phyloP scores from a whole-genome alignment of 2,329 filamentous ascomycete genomes.

The Leptosphaerulina australis region DNA sequence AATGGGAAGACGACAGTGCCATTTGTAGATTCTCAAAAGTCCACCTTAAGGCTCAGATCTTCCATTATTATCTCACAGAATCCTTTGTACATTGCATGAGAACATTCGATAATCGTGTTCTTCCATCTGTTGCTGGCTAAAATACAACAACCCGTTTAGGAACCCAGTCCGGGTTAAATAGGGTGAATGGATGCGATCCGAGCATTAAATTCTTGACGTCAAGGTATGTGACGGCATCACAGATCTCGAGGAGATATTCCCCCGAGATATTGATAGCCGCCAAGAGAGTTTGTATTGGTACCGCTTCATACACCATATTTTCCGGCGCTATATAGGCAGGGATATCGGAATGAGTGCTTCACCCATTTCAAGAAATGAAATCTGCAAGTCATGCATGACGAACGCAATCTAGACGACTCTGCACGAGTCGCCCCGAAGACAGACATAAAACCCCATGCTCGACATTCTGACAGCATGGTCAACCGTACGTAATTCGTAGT shows the following conservation, averaged over 20 bases:
- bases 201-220: conserved; percentile 73
- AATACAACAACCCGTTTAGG: conserved; percentile 66
- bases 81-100: conserved; percentile 62
- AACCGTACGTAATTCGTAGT: no score
- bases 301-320: conserved; percentile 78
- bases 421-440: conserved; percentile 66
- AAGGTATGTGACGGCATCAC: conserved; percentile 38
- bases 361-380: conserved; percentile 95
- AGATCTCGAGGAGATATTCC: conserved; percentile 59
- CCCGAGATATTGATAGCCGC: conserved; percentile 66
- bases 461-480: no score
- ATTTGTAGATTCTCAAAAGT: conserved; percentile 83
- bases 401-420: conserved; percentile 71
- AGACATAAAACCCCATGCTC: conserved; percentile 56
- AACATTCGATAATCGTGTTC: conserved; percentile 66
- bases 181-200: conserved; percentile 70
- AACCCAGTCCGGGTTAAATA: conserved; percentile 59
- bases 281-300: conserved; percentile 85
- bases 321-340: conserved; percentile 35
- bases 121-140: conserved; percentile 65
- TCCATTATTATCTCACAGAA: conserved; percentile 72
- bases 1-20: conserved; percentile 68
- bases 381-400: conserved; percentile 75
- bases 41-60: conserved; percentile 73
- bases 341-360: conserved; percentile 53